phyloP scores from a whole-genome alignment of 2,329 filamentous ascomycete genomes.

The Talaromyces islandicus region DNA sequence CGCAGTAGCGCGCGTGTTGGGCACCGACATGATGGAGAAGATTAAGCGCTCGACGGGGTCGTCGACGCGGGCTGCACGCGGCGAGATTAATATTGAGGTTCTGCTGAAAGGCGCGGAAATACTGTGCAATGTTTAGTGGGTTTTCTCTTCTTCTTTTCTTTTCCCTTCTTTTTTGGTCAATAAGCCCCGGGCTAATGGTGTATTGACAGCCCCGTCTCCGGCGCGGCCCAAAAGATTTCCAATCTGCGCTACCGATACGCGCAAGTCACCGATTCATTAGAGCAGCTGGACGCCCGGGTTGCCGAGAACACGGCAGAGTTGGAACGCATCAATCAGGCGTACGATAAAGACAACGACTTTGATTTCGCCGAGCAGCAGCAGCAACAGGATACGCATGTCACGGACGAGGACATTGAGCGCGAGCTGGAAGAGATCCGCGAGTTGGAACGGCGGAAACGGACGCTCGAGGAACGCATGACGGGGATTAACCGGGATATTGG shows the following conservation, averaged over 20 bases:
- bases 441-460: slow-evolving; percentile 58
- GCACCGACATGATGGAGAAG: slow-evolving; percentile 76
- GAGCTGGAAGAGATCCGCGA: slow-evolving; percentile 53
- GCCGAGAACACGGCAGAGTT: slow-evolving; percentile 69
- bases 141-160: background rate
- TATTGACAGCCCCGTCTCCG: slow-evolving; percentile 59
- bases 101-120: slow-evolving; percentile 83
- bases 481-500: slow-evolving; percentile 65
- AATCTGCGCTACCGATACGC: slow-evolving; percentile 65
- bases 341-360: slow-evolving; percentile 51
- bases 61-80: slow-evolving; percentile 47
- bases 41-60: slow-evolving; percentile 59
- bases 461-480: slow-evolving; percentile 57
- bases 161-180: background rate
- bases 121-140: slow-evolving; percentile 76
- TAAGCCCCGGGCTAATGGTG: background rate
- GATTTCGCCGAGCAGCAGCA: slow-evolving; percentile 30
- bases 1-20: slow-evolving; percentile 83
- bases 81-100: slow-evolving; percentile 80
- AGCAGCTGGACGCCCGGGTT: slow-evolving; percentile 74
- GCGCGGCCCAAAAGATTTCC: slow-evolving; percentile 70
- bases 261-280: slow-evolving; percentile 66
- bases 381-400: slow-evolving; percentile 22
- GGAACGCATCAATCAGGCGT: slow-evolving; percentile 61
- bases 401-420: slow-evolving; percentile 37